Evolutionary conservation across 371 early-diverging fungal species (phyloP).

Genomic region (Mucor plumbeus): DNA sequence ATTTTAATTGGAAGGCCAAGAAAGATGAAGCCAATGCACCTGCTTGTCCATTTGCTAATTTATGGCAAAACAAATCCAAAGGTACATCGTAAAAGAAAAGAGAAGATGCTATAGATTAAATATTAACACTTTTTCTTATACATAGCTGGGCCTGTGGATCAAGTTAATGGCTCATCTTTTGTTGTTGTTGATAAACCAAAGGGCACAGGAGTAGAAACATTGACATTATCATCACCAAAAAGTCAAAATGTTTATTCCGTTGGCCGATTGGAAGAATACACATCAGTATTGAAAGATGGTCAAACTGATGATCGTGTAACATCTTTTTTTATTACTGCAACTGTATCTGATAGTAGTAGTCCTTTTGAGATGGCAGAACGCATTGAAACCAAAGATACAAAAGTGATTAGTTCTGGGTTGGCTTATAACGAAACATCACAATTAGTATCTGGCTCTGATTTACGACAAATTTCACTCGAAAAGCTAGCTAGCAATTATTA

Average conservation of each 20-base stretch:
- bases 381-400: conserved; percentile 33
- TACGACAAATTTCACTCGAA: conserved; percentile 21
- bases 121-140: too few relatives aligned
- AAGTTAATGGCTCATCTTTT: conserved; percentile 26
- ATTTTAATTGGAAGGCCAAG: conserved; percentile 50
- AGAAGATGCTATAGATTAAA: background rate
- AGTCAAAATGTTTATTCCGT: conserved; percentile 37
- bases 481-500: conserved; percentile 28
- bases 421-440: conserved; percentile 39
- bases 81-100: conserved; percentile 14
- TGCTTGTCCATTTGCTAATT: conserved; percentile 65
- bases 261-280: conserved; percentile 28
- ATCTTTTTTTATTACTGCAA: conserved; percentile 33
- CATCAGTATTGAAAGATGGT: conserved; percentile 15
- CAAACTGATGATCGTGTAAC: conserved; percentile 28
- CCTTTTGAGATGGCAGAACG: conserved; percentile 13
- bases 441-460: conserved; percentile 14
- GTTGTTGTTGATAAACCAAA: conserved; percentile 25
- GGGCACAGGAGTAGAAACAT: conserved; percentile 25
- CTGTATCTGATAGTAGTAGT: conserved; percentile 22
- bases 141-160: conserved; percentile 23
- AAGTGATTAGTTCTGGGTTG: conserved; percentile 34
- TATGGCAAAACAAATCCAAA: conserved; percentile 61
- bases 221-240: conserved; percentile 42
- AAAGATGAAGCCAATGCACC: conserved; percentile 46